Percentiles rank a stretch among this genome's conserved stretches.
Evolutionary conservation across 176 grass and related monocot genomes (phyloP).

Genomic region (Tillandsia leiboldiana): DNA sequence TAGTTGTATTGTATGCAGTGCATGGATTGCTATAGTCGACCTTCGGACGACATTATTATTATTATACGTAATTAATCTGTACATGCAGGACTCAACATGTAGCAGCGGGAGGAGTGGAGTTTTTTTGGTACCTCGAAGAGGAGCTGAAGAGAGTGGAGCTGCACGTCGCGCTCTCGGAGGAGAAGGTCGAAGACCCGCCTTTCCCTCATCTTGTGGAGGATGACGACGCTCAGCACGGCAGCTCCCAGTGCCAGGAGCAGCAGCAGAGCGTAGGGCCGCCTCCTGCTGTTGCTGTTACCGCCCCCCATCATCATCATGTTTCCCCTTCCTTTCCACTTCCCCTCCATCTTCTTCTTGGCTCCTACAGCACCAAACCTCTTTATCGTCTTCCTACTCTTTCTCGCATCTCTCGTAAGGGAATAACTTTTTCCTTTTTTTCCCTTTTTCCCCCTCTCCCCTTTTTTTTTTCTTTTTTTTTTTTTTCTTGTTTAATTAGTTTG

Average conservation of each 20-base stretch:
- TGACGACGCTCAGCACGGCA: conserved; percentile 32
- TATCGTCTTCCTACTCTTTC: too few species aligned
- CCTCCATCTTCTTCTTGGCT: neutral
- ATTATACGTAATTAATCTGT: too few species aligned
- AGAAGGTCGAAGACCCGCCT: conserved; percentile 30
- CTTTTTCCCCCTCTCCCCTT: too few species aligned
- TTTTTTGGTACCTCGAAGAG: conserved; percentile 45
- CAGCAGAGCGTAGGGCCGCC: conserved; percentile 34
- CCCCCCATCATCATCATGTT: neutral
- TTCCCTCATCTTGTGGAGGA: conserved; percentile 76
- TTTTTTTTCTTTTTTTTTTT: too few species aligned
- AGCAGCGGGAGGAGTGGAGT: neutral
- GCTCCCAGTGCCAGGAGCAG: conserved; percentile 48
- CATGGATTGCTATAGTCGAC: too few species aligned
- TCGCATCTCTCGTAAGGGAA: too few species aligned
- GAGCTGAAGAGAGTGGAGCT: conserved; percentile 49
- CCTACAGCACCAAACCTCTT: neutral
- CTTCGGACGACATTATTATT: too few species aligned
- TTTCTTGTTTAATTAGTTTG: too few species aligned
- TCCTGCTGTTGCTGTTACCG: conserved; percentile 20
- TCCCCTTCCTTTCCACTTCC: neutral
- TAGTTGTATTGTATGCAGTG: too few species aligned
- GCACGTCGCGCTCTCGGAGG: conserved; percentile 51
- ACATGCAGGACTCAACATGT: neutral
- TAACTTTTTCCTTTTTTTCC: too few species aligned